phyloP scores from a whole-genome alignment of 352 stramenopile species.

The Phytophthora melonis region DNA sequence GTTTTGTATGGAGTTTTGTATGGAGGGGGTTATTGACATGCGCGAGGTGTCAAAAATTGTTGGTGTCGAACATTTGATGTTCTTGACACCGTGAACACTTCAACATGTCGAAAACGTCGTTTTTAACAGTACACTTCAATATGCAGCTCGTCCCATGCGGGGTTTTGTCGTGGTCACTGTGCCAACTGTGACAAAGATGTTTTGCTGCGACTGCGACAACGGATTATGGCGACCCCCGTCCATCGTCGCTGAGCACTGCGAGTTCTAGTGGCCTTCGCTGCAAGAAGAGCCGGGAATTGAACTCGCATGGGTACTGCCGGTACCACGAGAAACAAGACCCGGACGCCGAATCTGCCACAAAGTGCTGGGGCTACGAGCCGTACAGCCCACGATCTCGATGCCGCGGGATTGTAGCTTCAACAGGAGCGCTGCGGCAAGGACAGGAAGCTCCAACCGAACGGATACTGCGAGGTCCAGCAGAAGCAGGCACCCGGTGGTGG shows the following conservation, averaged over 20 bases:
- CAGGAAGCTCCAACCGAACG: background rate
- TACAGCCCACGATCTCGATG: background rate
- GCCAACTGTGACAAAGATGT: too few relatives aligned
- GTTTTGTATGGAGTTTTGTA: constrained; percentile 2
- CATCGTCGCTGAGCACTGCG: background rate
- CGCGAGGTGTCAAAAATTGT: background rate
- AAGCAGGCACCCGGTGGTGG: background rate
- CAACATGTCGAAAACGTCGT: too few relatives aligned
- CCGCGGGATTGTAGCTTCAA: background rate
- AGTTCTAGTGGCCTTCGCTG: constrained; percentile 2
- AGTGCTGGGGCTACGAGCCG: background rate
- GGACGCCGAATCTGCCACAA: background rate
- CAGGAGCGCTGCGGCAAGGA: background rate
- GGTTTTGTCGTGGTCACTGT: too few relatives aligned
- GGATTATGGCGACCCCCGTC: background rate
- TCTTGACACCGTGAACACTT: too few relatives aligned
- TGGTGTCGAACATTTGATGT: background rate
- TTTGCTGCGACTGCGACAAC: background rate
- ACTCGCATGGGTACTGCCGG: constrained; percentile 15
- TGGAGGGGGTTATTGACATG: background rate
- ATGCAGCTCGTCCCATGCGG: too few relatives aligned
- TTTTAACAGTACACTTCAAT: too few relatives aligned
- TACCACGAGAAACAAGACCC: constrained; percentile 12
- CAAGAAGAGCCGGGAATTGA: background rate
- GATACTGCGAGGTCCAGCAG: constrained; percentile 3